A percentile compares a stretch with the other conserved stretches of the same genome.
phyloP scores from a whole-genome alignment of 768 basidiomycete species.

The Auriscalpium orientale region DNA sequence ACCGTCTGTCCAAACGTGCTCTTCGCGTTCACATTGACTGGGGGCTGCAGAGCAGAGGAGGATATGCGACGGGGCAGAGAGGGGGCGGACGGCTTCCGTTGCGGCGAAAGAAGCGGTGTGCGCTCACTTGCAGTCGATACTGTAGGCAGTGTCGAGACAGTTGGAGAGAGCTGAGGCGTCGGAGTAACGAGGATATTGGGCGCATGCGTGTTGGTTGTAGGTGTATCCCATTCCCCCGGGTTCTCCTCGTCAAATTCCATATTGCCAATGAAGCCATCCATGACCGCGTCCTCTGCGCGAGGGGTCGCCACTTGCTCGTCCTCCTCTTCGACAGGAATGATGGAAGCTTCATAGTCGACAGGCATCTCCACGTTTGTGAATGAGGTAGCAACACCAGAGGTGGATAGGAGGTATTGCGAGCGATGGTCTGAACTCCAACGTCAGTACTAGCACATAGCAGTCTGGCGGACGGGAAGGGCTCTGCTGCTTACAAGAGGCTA shows the following conservation, averaged over 20 bases:
- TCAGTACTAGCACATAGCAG: too few relatives aligned
- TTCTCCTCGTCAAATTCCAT: constrained; percentile 4
- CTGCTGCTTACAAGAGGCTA: constrained; percentile 6
- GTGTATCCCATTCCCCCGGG: too few relatives aligned
- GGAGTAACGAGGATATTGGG: too few relatives aligned
- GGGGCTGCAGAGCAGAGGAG: too few relatives aligned
- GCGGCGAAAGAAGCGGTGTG: constrained; percentile 1
- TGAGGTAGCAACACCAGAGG: constrained; percentile 1
- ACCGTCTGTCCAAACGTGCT: constrained; percentile 21
- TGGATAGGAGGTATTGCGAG: constrained; percentile 5
- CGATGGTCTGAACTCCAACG: constrained; percentile 8
- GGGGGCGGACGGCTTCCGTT: neutral
- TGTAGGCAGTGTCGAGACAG: too few relatives aligned
- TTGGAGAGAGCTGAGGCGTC: too few relatives aligned
- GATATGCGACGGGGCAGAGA: too few relatives aligned
- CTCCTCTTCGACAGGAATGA: neutral
- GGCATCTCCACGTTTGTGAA: neutral
- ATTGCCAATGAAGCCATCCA: neutral
- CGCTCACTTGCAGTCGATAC: constrained; percentile 1
- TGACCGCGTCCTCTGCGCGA: neutral
- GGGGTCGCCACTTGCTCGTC: neutral
- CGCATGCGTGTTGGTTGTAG: too few relatives aligned
- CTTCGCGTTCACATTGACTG: constrained; percentile 1
- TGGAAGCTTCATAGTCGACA: constrained; percentile 1
- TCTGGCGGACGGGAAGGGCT: neutral